phyloP scores from a whole-genome alignment of 495 filamentous ascomycete species.

The Xylaria nigripes region DNA sequence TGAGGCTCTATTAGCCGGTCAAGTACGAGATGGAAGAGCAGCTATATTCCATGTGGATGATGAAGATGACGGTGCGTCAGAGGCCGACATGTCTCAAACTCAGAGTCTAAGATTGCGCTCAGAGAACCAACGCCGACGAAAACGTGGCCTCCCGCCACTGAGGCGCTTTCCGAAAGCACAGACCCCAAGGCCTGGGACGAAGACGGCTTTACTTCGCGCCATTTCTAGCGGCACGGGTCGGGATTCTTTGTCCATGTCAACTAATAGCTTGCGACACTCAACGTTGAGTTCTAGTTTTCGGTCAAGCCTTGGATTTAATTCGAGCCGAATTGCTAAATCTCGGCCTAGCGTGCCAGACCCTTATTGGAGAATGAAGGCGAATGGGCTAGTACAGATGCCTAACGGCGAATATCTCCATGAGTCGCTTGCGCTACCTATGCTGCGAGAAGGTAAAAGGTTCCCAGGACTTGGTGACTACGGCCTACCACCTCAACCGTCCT shows the following conservation, averaged over 20 bases:
- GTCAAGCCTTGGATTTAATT: conserved; percentile 22
- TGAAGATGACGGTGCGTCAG: conserved; percentile 5
- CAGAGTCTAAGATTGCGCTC: conserved; percentile 14
- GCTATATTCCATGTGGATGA: conserved; percentile 24
- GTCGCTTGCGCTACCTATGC: conserved; percentile 27
- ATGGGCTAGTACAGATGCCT: conserved; percentile 35
- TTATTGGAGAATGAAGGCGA: conserved; percentile 36
- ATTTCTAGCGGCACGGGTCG: conserved; percentile 10
- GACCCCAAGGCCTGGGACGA: conserved; percentile 16
- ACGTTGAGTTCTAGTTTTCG: conserved; percentile 27
- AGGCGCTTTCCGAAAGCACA: conserved; percentile 17
- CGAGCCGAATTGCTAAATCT: conserved; percentile 17
- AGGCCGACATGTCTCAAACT: not conserved
- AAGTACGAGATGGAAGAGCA: conserved; percentile 28
- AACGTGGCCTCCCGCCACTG: conserved; percentile 17
- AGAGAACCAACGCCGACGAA: conserved; percentile 19
- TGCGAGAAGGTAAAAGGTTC: conserved; percentile 21
- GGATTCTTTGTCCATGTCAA: conserved; percentile 21
- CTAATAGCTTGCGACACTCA: conserved; percentile 22
- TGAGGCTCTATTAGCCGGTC: conserved; percentile 33
- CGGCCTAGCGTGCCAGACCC: conserved; percentile 19
- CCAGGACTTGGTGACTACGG: conserved; percentile 23
- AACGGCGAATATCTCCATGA: conserved; percentile 38
- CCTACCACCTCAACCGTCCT: conserved; percentile 12
- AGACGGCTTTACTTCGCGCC: conserved; percentile 22